Percentiles rank a stretch among this genome's conserved stretches.
Conservation (phyloP, 352 stramenopile genomes). For the Pythium coloratum region DNA sequence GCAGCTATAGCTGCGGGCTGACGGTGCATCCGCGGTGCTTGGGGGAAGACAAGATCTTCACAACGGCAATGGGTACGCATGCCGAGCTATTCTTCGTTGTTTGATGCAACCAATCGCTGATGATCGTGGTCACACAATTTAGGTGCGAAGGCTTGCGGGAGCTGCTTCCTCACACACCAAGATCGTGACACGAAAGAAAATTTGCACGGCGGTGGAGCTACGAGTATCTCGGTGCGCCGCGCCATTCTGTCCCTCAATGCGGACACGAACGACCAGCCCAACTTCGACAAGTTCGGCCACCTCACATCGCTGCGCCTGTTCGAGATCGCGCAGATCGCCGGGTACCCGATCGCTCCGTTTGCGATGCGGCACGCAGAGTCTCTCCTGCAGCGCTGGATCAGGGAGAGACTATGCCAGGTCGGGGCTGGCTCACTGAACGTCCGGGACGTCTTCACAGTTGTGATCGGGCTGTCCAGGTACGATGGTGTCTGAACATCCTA, state of each 20-base stretch:
- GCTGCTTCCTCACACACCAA: constrained; percentile 70
- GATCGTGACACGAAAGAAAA: constrained; percentile 71
- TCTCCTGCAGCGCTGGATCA: constrained; percentile 68
- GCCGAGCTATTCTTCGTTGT: background rate
- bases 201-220: constrained; percentile 56
- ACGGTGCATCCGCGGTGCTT: constrained; percentile 59
- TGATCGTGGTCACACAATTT: background rate
- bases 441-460: constrained; percentile 72
- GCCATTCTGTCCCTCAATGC: constrained; percentile 73
- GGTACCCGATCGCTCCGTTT: constrained; percentile 82
- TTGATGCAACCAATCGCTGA: background rate
- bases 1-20: constrained; percentile 60
- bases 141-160: constrained; percentile 71
- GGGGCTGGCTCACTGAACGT: constrained; percentile 56
- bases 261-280: constrained; percentile 57
- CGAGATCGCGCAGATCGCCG: constrained; percentile 77
- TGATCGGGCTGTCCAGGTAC: constrained; percentile 79
- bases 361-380: constrained; percentile 75
- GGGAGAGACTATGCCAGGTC: constrained; percentile 58
- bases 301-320: constrained; percentile 63
- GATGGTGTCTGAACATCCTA: background rate
- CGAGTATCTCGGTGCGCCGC: constrained; percentile 55
- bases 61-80: constrained; percentile 2
- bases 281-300: constrained; percentile 83
- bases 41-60: constrained; percentile 56